Base-by-base conservation (phyloP, 331 rosid species). In the Stylosanthes scabra region DNA sequence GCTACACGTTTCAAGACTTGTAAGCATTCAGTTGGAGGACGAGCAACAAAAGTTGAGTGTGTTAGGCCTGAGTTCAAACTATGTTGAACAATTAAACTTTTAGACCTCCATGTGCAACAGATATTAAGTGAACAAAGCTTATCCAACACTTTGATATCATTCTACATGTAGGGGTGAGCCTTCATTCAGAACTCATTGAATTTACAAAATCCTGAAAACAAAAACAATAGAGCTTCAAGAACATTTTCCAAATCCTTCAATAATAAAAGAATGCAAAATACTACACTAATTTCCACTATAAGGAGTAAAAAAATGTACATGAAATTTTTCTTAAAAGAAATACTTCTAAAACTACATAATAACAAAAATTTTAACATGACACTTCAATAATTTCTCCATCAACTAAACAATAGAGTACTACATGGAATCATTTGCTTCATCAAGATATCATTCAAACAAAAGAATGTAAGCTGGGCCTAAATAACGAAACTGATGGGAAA, bases 41-140 rank as follows among this genome's bases (percentile, higher is more conserved):
- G 57, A 55, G 49, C 15, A 7, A 42, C 31, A 58, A 51, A 55
- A 45, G 11, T 10, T 51, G 2, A 58, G 31, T 41, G 47, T 45
- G 2, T 2, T 55, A 20, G 45, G 63, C 57, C 46, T 47, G 68
- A 61, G 51, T 46, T 58, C 55, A 25, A 25, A 16, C 15, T 13
- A 63, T 51, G 45, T 63, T 31, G 2, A 51, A 27, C 7, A 51
- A 7, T 42, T 15, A 59, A 77, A 16, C 66, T 60, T 61, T 77
- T 31, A 69, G n/a, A 61, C 20, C 44, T 52, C 47, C 63, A 37
- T n/a, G 40, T 9, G 8, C 67, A 71, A 14, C 10, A 27, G 27
- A n/a, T 11, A 50, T 13, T 11, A 20, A 57, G 59, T 59, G 8
- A 68, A 59, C 63, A 59, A 59, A 31, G 31, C 50, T 29, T 16